phyloP scores from a whole-genome alignment of 768 basidiomycete genomes.

The Daedalea quercina region DNA sequence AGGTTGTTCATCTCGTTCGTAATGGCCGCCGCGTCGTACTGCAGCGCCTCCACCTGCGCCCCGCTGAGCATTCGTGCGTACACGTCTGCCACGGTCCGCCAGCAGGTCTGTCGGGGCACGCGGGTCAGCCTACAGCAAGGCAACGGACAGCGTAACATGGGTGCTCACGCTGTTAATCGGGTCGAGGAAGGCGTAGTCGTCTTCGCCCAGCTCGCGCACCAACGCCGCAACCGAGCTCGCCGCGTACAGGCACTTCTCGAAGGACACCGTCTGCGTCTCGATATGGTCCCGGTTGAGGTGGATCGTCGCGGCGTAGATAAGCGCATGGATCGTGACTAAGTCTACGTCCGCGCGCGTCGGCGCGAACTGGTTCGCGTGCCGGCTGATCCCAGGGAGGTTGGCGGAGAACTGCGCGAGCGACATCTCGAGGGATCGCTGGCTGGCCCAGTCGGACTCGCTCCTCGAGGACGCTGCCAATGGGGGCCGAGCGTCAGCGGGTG shows the following conservation, averaged over 20 bases:
- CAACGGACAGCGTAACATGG: neutral
- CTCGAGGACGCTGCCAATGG: neutral
- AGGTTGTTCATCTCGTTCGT: conserved; percentile 30
- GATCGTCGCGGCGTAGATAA: conserved; percentile 43
- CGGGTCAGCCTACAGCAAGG: neutral
- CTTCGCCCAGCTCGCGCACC: conserved; percentile 39
- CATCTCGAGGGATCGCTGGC: conserved; percentile 36
- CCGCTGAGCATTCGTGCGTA: conserved; percentile 28
- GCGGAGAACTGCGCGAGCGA: conserved; percentile 40
- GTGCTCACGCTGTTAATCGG: conserved; percentile 45
- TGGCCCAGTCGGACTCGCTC: conserved; percentile 28
- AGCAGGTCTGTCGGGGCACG: conserved; percentile 26
- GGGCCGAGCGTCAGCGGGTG: neutral
- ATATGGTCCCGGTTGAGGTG: conserved; percentile 39
- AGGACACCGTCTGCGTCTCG: conserved; percentile 23
- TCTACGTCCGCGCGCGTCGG: conserved; percentile 29
- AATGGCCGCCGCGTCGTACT: conserved; percentile 17
- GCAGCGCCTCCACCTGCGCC: conserved; percentile 13
- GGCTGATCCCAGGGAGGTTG: conserved; percentile 33
- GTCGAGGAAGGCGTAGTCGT: conserved; percentile 48
- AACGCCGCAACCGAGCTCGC: conserved; percentile 37
- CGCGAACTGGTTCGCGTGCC: conserved; percentile 23
- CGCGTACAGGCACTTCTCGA: conserved; percentile 35
- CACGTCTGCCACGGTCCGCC: conserved; percentile 32
- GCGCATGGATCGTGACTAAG: conserved; percentile 40